A percentile compares a stretch with the other conserved stretches of the same genome.
These are phyloP conservation scores for Penicillium sp. DNA, from an alignment of 2,329 filamentous ascomycete genomes.

Conservation along the genomic window DNA sequence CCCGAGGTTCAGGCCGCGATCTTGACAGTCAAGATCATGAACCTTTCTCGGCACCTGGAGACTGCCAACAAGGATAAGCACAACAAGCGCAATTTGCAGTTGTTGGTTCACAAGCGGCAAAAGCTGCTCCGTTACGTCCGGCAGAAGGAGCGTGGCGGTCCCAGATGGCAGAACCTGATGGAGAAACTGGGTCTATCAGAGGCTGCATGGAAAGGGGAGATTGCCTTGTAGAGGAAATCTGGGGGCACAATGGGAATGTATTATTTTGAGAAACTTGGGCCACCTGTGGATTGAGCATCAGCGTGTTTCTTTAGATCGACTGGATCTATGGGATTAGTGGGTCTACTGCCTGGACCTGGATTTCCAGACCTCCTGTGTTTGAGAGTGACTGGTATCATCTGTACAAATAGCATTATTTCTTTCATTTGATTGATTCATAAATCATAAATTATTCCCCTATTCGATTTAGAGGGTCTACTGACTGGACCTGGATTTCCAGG, in stretches of 20 bases:
- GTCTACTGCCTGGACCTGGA: constrained; percentile 8
- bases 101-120: constrained; percentile 85
- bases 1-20: constrained; percentile 98
- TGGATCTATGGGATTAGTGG: constrained; percentile 9
- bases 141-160: constrained; percentile 84
- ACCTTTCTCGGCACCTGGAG: constrained; percentile 71
- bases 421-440: neutral
- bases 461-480: constrained; percentile 6
- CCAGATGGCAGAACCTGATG: constrained; percentile 84
- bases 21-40: constrained; percentile 87
- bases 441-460: too few species aligned
- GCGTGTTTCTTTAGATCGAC: constrained; percentile 10
- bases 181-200: constrained; percentile 81
- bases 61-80: constrained; percentile 81
- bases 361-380: constrained; percentile 2
- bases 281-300: constrained; percentile 13
- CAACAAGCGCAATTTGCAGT: constrained; percentile 85
- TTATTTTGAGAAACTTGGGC: constrained; percentile 4
- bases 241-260: constrained; percentile 13
- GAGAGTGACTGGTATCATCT: constrained; percentile 12
- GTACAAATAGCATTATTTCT: constrained; percentile 26
- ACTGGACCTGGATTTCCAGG: constrained; percentile 7
- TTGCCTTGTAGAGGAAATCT: constrained; percentile 61
- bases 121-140: constrained; percentile 85
- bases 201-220: constrained; percentile 88